Conservation (phyloP, 306 rosid species). For the Quercus ilex region DNA sequence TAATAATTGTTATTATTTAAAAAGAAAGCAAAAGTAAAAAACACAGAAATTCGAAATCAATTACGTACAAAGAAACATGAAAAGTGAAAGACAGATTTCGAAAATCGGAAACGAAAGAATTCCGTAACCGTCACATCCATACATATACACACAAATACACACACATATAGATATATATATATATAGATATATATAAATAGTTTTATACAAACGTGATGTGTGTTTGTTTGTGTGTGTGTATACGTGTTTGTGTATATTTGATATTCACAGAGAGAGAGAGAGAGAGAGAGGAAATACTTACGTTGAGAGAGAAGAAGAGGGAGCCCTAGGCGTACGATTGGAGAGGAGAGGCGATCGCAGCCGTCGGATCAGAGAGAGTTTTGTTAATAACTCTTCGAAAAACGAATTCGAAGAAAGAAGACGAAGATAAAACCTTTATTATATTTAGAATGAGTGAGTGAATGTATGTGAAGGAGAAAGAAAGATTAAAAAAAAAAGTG, state of each 20-base stretch:
- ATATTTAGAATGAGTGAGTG: too few relatives aligned
- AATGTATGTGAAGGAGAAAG: too few relatives aligned
- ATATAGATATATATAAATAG: too few relatives aligned
- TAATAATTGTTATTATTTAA: too few relatives aligned
- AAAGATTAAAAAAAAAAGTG: too few relatives aligned
- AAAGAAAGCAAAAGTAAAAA: too few relatives aligned
- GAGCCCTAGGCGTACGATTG: conserved; percentile 64
- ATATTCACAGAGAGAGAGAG: neutral
- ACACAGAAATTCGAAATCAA: too few relatives aligned
- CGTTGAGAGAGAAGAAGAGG: conserved; percentile 67
- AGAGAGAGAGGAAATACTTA: conserved; percentile 33
- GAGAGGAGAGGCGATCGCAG: conserved; percentile 55
- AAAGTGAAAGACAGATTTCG: conserved; percentile 3
- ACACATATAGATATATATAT: neutral
- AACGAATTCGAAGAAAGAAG: too few relatives aligned
- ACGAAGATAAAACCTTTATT: too few relatives aligned
- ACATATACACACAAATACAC: neutral
- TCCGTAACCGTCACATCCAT: too few relatives aligned
- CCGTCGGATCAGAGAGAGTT: conserved; percentile 65
- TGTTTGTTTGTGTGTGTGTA: neutral
- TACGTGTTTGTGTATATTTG: too few relatives aligned
- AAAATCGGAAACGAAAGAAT: neutral
- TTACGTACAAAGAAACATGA: neutral
- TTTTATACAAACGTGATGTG: neutral
- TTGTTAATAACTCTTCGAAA: too few relatives aligned